These are phyloP conservation scores for Anthracocystis panici-leucophaei DNA, from an alignment of 1,284 basidiomycete species.

Conservation along the genomic window DNA sequence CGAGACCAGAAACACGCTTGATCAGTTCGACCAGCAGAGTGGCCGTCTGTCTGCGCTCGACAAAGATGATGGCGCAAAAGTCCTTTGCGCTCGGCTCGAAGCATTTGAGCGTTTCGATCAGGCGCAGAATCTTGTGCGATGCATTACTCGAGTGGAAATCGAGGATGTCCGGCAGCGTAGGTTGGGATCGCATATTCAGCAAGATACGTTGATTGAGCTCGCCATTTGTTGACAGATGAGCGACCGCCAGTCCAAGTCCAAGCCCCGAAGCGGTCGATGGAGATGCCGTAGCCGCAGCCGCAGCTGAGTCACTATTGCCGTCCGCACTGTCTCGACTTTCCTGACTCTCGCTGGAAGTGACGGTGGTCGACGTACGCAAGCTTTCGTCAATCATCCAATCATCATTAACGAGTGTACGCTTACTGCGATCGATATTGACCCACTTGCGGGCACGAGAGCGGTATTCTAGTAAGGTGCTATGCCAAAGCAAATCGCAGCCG, in stretches of 20 bases:
- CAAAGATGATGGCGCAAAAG: constrained; percentile 62
- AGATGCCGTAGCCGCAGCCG: background rate
- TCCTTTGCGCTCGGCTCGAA: constrained; percentile 15
- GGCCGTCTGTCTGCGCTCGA: constrained; percentile 52
- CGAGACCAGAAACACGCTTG: constrained; percentile 33
- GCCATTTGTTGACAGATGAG: constrained; percentile 26
- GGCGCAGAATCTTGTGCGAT: constrained; percentile 44
- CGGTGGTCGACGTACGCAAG: constrained; percentile 2
- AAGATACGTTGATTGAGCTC: constrained; percentile 37
- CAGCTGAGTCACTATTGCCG: background rate
- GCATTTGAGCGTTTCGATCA: constrained; percentile 51
- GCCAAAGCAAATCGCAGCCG: constrained; percentile 55
- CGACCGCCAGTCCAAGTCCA: constrained; percentile 12
- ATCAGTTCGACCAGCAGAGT: constrained; percentile 53
- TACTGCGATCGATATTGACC: constrained; percentile 11
- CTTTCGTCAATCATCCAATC: constrained; percentile 33
- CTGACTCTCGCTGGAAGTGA: constrained; percentile 6
- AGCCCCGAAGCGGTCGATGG: constrained; percentile 1
- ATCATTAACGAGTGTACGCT: constrained; percentile 32
- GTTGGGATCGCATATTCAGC: constrained; percentile 24
- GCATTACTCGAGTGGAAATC: constrained; percentile 17
- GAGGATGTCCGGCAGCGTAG: constrained; percentile 26
- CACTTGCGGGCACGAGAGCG: constrained; percentile 29
- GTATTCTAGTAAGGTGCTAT: constrained; percentile 37
- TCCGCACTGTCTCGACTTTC: constrained; percentile 2